phyloP scores from a whole-genome alignment of 352 stramenopile species.

The Phytopythium montanum region DNA sequence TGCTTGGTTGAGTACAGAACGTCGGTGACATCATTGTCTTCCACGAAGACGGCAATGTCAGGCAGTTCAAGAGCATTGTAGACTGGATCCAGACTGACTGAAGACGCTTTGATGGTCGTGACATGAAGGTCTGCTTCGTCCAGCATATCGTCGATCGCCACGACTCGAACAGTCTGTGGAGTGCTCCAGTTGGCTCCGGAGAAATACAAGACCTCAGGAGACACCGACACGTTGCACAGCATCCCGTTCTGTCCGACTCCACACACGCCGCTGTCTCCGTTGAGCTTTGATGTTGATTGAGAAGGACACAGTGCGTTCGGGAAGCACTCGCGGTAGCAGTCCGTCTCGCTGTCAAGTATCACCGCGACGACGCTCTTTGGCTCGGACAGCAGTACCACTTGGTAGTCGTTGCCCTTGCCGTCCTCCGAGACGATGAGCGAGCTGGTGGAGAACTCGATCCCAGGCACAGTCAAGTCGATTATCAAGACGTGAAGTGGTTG shows the following conservation, averaged over 20 bases:
- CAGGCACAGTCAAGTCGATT: slow-evolving; percentile 47
- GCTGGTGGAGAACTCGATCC: slow-evolving; percentile 63
- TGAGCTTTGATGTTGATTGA: slow-evolving; percentile 6
- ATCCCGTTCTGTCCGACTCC: slow-evolving; percentile 5
- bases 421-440: slow-evolving; percentile 64
- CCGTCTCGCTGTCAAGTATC: slow-evolving; percentile 34
- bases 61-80: slow-evolving; percentile 57
- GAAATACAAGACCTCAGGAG: slow-evolving; percentile 45
- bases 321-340: slow-evolving; percentile 59
- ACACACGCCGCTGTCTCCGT: slow-evolving; percentile 1
- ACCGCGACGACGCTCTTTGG: slow-evolving; percentile 48
- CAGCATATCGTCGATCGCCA: slow-evolving; percentile 63
- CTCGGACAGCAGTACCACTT: slow-evolving; percentile 63
- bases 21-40: slow-evolving; percentile 58
- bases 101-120: slow-evolving; percentile 42
- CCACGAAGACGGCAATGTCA: slow-evolving; percentile 59
- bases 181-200: slow-evolving; percentile 48
- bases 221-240: slow-evolving; percentile 70
- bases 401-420: slow-evolving; percentile 68
- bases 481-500: slow-evolving; percentile 23
- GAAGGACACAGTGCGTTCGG: slow-evolving; percentile 28
- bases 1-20: slow-evolving; percentile 46
- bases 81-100: slow-evolving; percentile 42
- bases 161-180: slow-evolving; percentile 62
- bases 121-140: slow-evolving; percentile 67